Base-by-base conservation (phyloP, 345 rosid genomes). In the Pistacia integerrima region DNA sequence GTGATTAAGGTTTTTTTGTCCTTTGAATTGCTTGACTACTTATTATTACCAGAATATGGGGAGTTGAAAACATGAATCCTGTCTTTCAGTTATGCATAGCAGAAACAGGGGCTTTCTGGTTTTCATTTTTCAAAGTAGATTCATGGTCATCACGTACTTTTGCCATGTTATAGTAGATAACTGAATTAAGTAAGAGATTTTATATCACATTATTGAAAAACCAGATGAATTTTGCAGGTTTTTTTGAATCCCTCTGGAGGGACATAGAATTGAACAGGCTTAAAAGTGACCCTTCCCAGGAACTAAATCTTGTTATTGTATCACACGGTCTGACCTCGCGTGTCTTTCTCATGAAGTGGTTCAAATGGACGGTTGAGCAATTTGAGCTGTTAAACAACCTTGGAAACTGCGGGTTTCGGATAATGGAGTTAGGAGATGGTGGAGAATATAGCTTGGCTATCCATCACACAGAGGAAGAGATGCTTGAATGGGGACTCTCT, bases 321-420 rank as follows among this genome's bases (percentile, higher is more conserved):
- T 82, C 97, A 4, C 98, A 94, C 33, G 98, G 98, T 12, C 82
- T 94, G 75, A 85, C 99, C 2, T 79, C 87, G 0, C 92, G 97
- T 0, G 97, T 97, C 18, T 94, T 97, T 89, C 91, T 97, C 64
- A 92, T 92, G 99, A 97, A 94, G 81, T 97, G 99, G 99, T 94
- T 94, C 83, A 92, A 94, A 83, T 94, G 99, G 98, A 90, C 91
- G 0, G 97, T 97, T 1, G 93, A 92, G 68, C 98, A 94, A 69
- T 92, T 94, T 6, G 98, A 97, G 82, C 81, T 2, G 20, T 80
- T 97, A 44, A 92, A 91, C 78, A 97, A 97, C 82, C 89, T 70
- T 0, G 93, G 85, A 5, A 97, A 94, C 80, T 94, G 97, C 25
- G 98, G 80, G 86, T 65, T 76, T 65, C 85, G 98, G 11, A 93